Base-by-base conservation (phyloP, 306 rosid species). In the Quercus parvula region DNA sequence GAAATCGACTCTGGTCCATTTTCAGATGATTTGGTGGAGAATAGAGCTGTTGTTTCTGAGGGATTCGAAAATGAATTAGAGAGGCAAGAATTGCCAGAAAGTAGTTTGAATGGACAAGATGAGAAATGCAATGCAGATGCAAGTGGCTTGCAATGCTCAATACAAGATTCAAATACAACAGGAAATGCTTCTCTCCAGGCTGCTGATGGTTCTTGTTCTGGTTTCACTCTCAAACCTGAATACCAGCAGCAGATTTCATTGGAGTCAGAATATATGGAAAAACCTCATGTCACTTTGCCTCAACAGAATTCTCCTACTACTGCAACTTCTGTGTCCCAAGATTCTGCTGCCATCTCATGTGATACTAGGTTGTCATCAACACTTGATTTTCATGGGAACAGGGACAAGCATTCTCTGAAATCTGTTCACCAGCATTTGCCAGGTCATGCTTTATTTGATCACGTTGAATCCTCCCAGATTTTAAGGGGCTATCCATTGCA, bases 401-500 rank as follows among this genome's bases (percentile, higher is more conserved):
- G 72, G 67, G 87, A 82, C 71, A 28, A 74, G 84, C 78, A 3
- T 5, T 19, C 58, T 81, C 86, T 84, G 20, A 81, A 31, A 69
- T 77, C 87, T 75, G 74, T 57, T 52, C 81, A 75, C 58, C 89
- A 79, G 75, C 69, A 68, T 75, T 81, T 75, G 67, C 30, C 79
- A 44, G 52, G 88, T 35, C 77, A 68, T 78, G 86, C 59, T 74
- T 30, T 33, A 38, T 78, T 52, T 52, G 55, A 71, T 74, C 81
- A 38, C 33, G 76, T 62, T 27, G 91, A 90, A 77, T 69, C 88
- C 25, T 81, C 75, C 13, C 86, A 87, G 77, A 75, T 86, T 75
- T 84, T 89, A 62, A 86, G 83, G 81, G 85, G 92, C 66, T 84
- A 84, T 84, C 87, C 92, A 18, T 71, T 89, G 80, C 85, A 80